Conservation (phyloP, 257 asterid genomes). For the Solanum acaule region DNA sequence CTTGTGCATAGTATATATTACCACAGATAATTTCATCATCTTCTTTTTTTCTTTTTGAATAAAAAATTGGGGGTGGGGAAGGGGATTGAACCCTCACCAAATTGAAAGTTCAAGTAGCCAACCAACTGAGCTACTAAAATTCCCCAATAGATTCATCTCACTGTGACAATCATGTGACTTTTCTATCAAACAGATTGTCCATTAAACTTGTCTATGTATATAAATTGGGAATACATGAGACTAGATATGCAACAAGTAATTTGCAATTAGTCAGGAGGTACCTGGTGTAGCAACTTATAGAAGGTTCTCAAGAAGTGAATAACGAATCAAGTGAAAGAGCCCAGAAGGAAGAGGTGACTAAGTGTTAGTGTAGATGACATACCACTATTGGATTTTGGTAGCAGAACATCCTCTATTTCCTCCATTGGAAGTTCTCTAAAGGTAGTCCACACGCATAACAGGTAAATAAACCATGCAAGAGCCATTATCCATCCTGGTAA, state of each 20-base stretch:
- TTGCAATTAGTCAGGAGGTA: background rate
- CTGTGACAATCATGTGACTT: background rate
- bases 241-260: background rate
- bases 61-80: background rate
- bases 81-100: background rate
- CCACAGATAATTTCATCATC: background rate
- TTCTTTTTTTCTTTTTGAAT: background rate
- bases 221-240: background rate
- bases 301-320: background rate
- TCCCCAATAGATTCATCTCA: background rate
- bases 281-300: background rate
- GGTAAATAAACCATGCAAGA: constrained; percentile 64
- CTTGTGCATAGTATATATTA: background rate
- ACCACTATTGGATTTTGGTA: constrained; percentile 42
- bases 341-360: background rate
- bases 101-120: background rate
- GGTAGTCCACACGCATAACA: constrained; percentile 69
- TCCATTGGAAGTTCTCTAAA: constrained; percentile 69
- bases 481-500: constrained; percentile 99
- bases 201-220: background rate
- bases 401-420: constrained; percentile 23
- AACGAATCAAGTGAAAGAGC: background rate
- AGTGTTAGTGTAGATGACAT: background rate
- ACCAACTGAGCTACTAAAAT: background rate
- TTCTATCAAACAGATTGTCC: background rate